A percentile compares a stretch with the other conserved stretches of the same genome.
phyloP scores from a whole-genome alignment of 1,284 basidiomycete genomes.

The Polyporus tsugae region DNA sequence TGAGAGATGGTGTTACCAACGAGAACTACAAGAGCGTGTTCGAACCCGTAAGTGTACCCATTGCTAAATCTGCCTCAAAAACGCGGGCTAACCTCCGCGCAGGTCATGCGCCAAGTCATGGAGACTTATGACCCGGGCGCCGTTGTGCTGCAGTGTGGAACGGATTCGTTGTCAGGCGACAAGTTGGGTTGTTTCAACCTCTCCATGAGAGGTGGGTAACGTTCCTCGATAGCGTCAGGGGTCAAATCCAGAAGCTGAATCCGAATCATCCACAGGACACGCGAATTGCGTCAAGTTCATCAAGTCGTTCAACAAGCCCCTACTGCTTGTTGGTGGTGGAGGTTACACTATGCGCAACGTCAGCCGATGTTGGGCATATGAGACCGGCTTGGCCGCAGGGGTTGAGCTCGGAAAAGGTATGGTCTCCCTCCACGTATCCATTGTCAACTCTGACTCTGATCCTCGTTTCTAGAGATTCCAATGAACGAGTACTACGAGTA shows the following conservation, averaged over 20 bases:
- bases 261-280: constrained; percentile 65
- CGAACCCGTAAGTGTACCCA: constrained; percentile 76
- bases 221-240: not conserved
- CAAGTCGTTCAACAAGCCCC: constrained; percentile 94
- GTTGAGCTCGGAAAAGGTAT: constrained; percentile 89
- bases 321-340: constrained; percentile 94
- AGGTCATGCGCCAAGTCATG: constrained; percentile 97
- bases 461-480: constrained; percentile 77
- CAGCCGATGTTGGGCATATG: constrained; percentile 96
- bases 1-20: constrained; percentile 96
- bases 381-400: constrained; percentile 96
- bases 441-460: not conserved
- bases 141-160: constrained; percentile 97
- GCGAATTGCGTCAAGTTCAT: constrained; percentile 98
- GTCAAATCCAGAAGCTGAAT: not conserved
- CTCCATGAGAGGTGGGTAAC: constrained; percentile 87
- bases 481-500: constrained; percentile 99
- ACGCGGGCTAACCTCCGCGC: constrained; percentile 4
- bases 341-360: constrained; percentile 99
- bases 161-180: constrained; percentile 98
- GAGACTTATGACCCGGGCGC: constrained; percentile 96
- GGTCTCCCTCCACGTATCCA: not conserved
- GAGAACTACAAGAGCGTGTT: constrained; percentile 97
- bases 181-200: constrained; percentile 97
- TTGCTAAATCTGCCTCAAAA: not conserved